A percentile compares a stretch with the other conserved stretches of the same genome.
These are phyloP conservation scores for Hibiscus tridactylites DNA, from an alignment of 345 rosid species.

Conservation along the genomic window DNA sequence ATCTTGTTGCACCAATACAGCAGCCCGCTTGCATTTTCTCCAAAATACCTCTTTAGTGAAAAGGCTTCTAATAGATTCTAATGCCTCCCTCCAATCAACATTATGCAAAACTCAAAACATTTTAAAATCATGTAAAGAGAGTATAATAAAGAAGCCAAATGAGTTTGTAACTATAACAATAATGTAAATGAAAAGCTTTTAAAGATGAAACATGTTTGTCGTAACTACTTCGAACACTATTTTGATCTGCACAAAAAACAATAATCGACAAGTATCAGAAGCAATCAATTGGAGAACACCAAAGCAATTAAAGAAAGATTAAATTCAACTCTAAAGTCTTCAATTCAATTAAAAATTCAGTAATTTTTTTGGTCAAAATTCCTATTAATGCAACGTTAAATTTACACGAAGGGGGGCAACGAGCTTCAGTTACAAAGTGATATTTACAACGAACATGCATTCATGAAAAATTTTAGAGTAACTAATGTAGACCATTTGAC, in stretches of 20 bases:
- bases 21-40: slow-evolving; percentile 38
- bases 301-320: neutral
- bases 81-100: slow-evolving; percentile 82
- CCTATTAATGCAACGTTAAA: neutral
- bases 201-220: slow-evolving; percentile 40
- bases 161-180: neutral
- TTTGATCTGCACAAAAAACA: slow-evolving; percentile 44
- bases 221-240: slow-evolving; percentile 21
- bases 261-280: slow-evolving; percentile 4
- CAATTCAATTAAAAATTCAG: neutral
- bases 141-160: neutral
- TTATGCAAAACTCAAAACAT: slow-evolving; percentile 35
- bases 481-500: too few relatives aligned
- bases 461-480: too few relatives aligned
- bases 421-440: neutral
- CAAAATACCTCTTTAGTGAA: slow-evolving; percentile 73
- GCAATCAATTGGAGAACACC: neutral
- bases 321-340: too few relatives aligned
- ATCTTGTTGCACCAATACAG: slow-evolving; percentile 59
- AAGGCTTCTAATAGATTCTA: slow-evolving; percentile 54
- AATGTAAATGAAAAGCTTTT: slow-evolving; percentile 2
- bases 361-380: neutral
- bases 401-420: neutral
- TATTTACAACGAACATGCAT: too few relatives aligned
- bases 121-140: neutral